Base-by-base conservation (phyloP, 2,329 filamentous ascomycete species). In the Plenodomus lindquistii region DNA sequence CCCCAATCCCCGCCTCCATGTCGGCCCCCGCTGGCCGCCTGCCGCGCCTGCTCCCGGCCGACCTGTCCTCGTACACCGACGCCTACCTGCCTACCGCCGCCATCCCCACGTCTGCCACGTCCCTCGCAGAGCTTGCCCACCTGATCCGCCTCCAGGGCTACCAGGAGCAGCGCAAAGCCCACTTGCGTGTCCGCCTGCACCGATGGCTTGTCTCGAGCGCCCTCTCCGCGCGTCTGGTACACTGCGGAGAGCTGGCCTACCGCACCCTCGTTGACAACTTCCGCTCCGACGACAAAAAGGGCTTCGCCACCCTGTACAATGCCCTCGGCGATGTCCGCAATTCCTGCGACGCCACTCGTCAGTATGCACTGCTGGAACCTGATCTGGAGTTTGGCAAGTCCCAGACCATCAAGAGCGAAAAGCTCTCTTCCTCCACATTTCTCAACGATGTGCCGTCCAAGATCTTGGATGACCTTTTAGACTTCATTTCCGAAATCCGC, bases 401-500 rank as follows among this genome's bases (percentile, higher is more conserved):
- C 41, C 73, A 69, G 62, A 57, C 29, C 50, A 58, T 51, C 55
- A 61, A 66, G 62, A 65, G 59, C 56, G 81, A 77, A 60, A 76
- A 77, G 45, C 73, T 75, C 44, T 68, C 69, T 47, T 70, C 78
- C 64, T 66, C 71, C 54, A 72, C 76, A 57, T 76, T 78, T 68
- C 67, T 80, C 58, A 83, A 88, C 68, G 85, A 91, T 64, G 82
- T 97, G 41, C 89, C 91, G 42, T 79, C 84, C 47, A 85, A 87
- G 54, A 85, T 90, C 46, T 81, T 89, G 66, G 84, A 90, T 52
- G 84, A 86, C 37, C 84, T 97, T 50, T 70, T 97, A 49, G 83
- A 85, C 54, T 93, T 97, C 66, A 76, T 97, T 61, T 86, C 84
- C 40, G 84, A 90, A 72, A 82, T 97, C 54, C 85, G 93, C 61